Evolutionary conservation across 2,329 filamentous ascomycete genomes (phyloP), one percentile per base, ranked within the genome.

Genomic region (Calonectria naviculata): DNA sequence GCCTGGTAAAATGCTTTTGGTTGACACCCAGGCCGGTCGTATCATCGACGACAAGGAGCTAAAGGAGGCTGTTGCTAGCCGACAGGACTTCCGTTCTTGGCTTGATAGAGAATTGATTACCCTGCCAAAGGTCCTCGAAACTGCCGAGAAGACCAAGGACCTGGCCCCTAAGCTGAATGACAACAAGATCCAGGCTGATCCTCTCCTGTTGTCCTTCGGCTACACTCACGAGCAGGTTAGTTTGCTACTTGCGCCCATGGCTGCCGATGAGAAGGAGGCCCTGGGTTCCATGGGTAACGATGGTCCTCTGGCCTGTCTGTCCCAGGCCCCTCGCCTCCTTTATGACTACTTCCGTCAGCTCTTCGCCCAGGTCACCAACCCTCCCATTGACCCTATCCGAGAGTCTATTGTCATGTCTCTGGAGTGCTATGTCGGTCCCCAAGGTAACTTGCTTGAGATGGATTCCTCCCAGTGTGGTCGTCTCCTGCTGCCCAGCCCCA

Each of bases 371-470:
- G 96, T 98, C 82, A 98, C 96, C 73, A 98, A 98, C 84, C 96
- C 96, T 76, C 96, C 96, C 17, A 98, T 98, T 80, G 96, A 98
- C 81, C 96, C 96, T 36, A 98, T 98, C 78, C 91, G 96, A 84
- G 96, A 98, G 88, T 96, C 95, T 31, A 97, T 98, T 79, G 96
- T 98, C 84, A 98, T 98, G 96, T 98, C 96, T 67, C 87, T 98
- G 46, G 95, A 98, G 82, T 97, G 96, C 79, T 98, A 98, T 81
- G 94, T 98, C 77, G 96, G 96, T 60, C 96, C 96, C 54, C 96
- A 98, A 84, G 96, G 96, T 70, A 98, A 98, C 82, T 86, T 98
- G 69, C 88, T 98, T 34, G 95, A 98, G 85, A 98, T 98, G 94
- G 93, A 97, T 79, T 85, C 94, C 69, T 93, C 93, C 31, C 96